A percentile compares a stretch with the other conserved stretches of the same genome.
Conservation (phyloP, 192 early-diverging fungal genomes). For the Backusella macrospora region DNA sequence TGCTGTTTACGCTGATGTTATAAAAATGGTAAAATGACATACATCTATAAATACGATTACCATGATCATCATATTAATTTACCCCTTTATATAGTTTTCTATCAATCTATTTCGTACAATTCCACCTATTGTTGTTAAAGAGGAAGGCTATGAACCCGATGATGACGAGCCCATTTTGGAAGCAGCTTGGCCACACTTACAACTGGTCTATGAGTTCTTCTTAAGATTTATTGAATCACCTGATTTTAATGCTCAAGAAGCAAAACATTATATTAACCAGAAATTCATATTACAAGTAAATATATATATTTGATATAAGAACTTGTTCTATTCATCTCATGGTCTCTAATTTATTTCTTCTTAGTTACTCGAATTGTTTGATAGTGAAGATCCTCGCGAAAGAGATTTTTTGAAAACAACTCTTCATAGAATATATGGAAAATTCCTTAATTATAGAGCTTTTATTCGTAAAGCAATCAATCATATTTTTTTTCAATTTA, state of each 20-base stretch:
- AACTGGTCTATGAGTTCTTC: conserved; percentile 98
- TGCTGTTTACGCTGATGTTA: conserved; percentile 88
- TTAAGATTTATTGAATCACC: conserved; percentile 96
- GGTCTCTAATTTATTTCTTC: conserved; percentile 14
- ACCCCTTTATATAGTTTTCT: conserved; percentile 73
- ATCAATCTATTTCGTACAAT: conserved; percentile 96
- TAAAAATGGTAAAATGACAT: conserved; percentile 80
- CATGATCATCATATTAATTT: not conserved
- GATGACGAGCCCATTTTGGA: conserved; percentile 99
- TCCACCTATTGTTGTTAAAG: conserved; percentile 93
- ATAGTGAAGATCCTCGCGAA: conserved; percentile 98
- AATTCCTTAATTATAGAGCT: conserved; percentile 95
- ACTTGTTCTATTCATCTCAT: not conserved
- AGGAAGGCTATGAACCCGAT: conserved; percentile 97
- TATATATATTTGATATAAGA: not conserved
- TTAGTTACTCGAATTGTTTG: conserved; percentile 96
- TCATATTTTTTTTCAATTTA: conserved; percentile 97
- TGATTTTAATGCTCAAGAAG: conserved; percentile 97
- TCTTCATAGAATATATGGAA: conserved; percentile 97
- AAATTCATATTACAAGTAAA: conserved; percentile 87
- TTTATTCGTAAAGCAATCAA: conserved; percentile 98
- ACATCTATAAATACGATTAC: not conserved
- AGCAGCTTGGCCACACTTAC: conserved; percentile 96
- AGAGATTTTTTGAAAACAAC: conserved; percentile 99
- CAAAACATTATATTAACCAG: conserved; percentile 96